Conservation (phyloP, 768 basidiomycete species). For the Leccinum rimulosum region DNA sequence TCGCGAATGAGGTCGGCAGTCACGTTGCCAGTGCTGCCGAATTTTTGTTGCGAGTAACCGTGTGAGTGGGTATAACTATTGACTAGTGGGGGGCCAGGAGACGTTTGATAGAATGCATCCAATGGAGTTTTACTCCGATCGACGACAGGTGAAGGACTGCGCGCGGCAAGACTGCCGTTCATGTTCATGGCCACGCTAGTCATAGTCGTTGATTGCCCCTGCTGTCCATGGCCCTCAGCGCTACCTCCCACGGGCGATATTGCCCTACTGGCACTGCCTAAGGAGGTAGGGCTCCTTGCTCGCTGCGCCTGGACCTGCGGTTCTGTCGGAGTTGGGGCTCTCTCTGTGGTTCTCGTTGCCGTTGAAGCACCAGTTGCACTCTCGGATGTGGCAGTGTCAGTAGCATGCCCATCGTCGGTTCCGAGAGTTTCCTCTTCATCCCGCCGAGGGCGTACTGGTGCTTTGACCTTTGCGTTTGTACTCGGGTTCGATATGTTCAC, state of each 20-base stretch:
- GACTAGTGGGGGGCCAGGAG: conserved; percentile 40
- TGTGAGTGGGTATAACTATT: conserved; percentile 51
- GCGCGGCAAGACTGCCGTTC: conserved; percentile 44
- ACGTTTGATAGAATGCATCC: conserved; percentile 56
- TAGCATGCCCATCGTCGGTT: conserved; percentile 50
- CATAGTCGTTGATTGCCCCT: conserved; percentile 43
- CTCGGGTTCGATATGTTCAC: conserved; percentile 6
- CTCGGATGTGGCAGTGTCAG: conserved; percentile 50
- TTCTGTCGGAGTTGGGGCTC: conserved; percentile 55
- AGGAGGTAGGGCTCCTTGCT: conserved; percentile 60
- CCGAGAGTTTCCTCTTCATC: conserved; percentile 39
- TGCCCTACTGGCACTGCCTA: conserved; percentile 45
- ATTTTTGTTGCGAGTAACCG: conserved; percentile 33
- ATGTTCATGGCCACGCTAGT: conserved; percentile 52
- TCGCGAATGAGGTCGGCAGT: conserved; percentile 77
- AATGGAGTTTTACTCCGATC: conserved; percentile 55
- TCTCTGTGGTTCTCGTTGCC: conserved; percentile 35
- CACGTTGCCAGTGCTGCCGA: conserved; percentile 63
- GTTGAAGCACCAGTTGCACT: conserved; percentile 27
- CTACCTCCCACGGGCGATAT: conserved; percentile 53
- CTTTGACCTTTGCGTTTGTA: conserved; percentile 47
- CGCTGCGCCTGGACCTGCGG: conserved; percentile 31
- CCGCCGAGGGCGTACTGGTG: conserved; percentile 47
- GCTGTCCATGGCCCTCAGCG: conserved; percentile 23
- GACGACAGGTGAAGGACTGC: conserved; percentile 57